Conservation (phyloP, 495 filamentous ascomycete genomes). For the Jackrogersella minutella region DNA sequence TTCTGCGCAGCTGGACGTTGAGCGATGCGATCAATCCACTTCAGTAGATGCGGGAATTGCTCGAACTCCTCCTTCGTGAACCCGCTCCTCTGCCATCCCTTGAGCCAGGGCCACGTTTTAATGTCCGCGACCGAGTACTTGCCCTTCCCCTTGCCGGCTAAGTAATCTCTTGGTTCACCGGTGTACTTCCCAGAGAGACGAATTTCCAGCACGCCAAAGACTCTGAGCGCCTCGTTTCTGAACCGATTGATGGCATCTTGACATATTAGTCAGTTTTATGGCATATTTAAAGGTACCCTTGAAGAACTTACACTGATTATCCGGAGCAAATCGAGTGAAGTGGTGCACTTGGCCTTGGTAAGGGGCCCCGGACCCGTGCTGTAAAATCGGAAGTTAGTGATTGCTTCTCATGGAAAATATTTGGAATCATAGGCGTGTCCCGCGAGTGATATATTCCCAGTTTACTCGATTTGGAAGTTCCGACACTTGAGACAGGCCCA, state of each 20-base stretch:
- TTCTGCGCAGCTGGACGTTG: slow-evolving; percentile 59
- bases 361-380: slow-evolving; percentile 13
- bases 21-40: slow-evolving; percentile 63
- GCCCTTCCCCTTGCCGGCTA: slow-evolving; percentile 63
- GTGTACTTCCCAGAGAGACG: slow-evolving; percentile 56
- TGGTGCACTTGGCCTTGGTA: slow-evolving; percentile 49
- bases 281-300: neutral
- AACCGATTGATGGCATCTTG: slow-evolving; percentile 62
- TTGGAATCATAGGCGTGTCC: too few relatives aligned
- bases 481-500: too few relatives aligned
- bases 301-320: slow-evolving; percentile 54
- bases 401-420: too few relatives aligned
- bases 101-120: slow-evolving; percentile 65
- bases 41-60: slow-evolving; percentile 60
- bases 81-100: slow-evolving; percentile 51
- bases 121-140: slow-evolving; percentile 65
- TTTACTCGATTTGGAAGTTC: too few relatives aligned
- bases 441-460: too few relatives aligned
- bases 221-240: slow-evolving; percentile 60
- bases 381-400: too few relatives aligned
- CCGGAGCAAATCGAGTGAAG: slow-evolving; percentile 50
- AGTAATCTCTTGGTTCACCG: slow-evolving; percentile 57
- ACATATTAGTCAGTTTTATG: neutral
- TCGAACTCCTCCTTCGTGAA: slow-evolving; percentile 59
- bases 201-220: slow-evolving; percentile 64